A percentile compares a stretch with the other conserved stretches of the same genome.
These are phyloP conservation scores for Yarrowia galli DNA, from an alignment of 1,139 yeast species.

Conservation along the genomic window DNA sequence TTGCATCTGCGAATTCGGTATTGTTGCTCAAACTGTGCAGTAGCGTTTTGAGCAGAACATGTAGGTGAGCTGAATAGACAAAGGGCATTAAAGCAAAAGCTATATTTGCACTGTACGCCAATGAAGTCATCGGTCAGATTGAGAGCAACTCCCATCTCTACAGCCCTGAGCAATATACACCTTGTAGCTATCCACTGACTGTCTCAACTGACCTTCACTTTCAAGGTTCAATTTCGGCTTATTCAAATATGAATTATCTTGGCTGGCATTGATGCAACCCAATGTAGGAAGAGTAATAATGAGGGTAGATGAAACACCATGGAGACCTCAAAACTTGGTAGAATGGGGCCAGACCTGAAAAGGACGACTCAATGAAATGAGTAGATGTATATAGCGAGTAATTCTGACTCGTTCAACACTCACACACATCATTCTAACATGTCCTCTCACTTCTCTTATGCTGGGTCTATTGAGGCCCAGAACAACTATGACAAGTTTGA, in stretches of 20 bases:
- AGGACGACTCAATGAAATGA: neutral
- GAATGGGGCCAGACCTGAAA: neutral
- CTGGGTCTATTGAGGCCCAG: conserved; percentile 21
- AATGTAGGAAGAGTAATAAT: neutral
- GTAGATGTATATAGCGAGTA: too few relatives aligned
- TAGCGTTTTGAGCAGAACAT: too few relatives aligned
- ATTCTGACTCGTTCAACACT: too few relatives aligned
- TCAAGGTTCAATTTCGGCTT: conserved; percentile 1
- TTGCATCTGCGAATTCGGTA: neutral
- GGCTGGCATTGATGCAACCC: neutral
- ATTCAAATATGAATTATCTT: neutral
- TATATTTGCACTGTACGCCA: too few relatives aligned
- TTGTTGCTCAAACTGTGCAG: too few relatives aligned
- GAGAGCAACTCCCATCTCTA: too few relatives aligned
- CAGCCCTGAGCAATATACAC: too few relatives aligned
- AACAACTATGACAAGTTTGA: conserved; percentile 11
- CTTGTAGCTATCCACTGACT: too few relatives aligned
- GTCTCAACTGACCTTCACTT: neutral
- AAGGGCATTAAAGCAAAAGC: too few relatives aligned
- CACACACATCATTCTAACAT: neutral
- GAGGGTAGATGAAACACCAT: neutral
- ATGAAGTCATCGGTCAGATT: too few relatives aligned
- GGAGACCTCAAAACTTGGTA: too few relatives aligned
- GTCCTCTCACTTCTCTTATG: conserved; percentile 7
- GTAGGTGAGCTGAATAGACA: too few relatives aligned